Evolutionary conservation across 2,329 filamentous ascomycete species (phyloP), one percentile per base, ranked within the genome.

Genomic region (Ceratocystis diversiconidia): DNA sequence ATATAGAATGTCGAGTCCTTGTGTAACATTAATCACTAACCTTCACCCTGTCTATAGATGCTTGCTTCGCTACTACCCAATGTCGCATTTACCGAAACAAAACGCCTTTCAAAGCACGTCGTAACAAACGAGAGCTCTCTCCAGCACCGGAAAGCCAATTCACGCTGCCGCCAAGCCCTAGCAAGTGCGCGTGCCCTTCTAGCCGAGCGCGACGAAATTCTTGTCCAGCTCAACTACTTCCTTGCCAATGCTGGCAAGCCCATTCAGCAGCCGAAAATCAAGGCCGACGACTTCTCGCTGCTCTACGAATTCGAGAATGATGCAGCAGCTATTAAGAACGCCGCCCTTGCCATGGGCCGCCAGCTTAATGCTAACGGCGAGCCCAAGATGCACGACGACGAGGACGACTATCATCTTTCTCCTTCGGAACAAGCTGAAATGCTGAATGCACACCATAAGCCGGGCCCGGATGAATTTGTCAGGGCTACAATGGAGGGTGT

Each of bases 51-150:
- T 65, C 25, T 30, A 25, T 63, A 76, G 75, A 71, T 73, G 44
- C 71, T 77, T 19, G 75, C 75, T 2, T 66, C 70, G 62, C 70
- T 74, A 25, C 70, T 76, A 8, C 75, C 75, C 2, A 68, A 72
- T 5, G 70, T 76, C 3, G 68, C 71, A 25, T 71, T 71, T 12
- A 73, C 70, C 1, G 74, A 77, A 22, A 71, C 74, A 19, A 72
- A 71, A 44, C 73, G 74, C 15, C 72, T 77, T 0, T 76, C 75
- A 1, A 77, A 77, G 64, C 75, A 77, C 50, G 71, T 76, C 19
- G 74, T 77, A 17, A 75, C 62, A 12, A 48, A 17, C 1, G 66
- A 65, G 48, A 61, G 57, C 19, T 76, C 64, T 62, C 72, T 2
- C 71, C 72, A 17, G 71, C 73, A 65, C 69, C 69, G 43, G 62